Evolutionary conservation across 2,329 filamentous ascomycete genomes (phyloP).

Genomic region (Diplodia mutila): DNA sequence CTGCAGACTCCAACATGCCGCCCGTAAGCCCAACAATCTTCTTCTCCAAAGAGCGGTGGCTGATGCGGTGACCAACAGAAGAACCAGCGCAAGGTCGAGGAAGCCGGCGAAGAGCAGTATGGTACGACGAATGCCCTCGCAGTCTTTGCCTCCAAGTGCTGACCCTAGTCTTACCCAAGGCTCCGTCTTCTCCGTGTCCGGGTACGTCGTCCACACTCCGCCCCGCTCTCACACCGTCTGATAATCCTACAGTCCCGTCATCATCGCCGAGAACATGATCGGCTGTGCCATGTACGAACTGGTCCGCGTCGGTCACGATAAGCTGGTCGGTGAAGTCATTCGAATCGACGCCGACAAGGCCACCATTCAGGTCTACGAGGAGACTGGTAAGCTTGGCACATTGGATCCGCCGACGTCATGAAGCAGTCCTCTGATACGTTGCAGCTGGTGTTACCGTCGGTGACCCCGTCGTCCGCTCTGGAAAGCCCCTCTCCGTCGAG

Average conservation of each 20-base stretch:
- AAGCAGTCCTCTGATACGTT: conserved; percentile 22
- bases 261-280: conserved; percentile 97
- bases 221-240: conserved; percentile 33
- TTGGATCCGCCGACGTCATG: neutral
- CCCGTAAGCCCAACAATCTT: conserved; percentile 29
- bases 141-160: neutral
- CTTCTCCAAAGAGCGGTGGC: conserved; percentile 16
- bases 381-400: conserved; percentile 71
- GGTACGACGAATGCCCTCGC: conserved; percentile 46
- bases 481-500: conserved; percentile 96
- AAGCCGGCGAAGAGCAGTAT: conserved; percentile 59
- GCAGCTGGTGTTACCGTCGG: conserved; percentile 92
- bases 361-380: conserved; percentile 98
- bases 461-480: conserved; percentile 86
- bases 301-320: conserved; percentile 89
- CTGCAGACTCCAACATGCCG: conserved; percentile 38
- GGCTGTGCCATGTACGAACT: conserved; percentile 99
- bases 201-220: conserved; percentile 46
- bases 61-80: conserved; percentile 38
- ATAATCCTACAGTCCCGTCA: conserved; percentile 69
- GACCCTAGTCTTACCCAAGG: conserved; percentile 42
- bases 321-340: conserved; percentile 96
- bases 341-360: conserved; percentile 94
- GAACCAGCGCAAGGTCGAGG: conserved; percentile 46
- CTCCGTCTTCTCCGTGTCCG: conserved; percentile 72